Percentiles rank a stretch among this genome's conserved stretches.
Conservation (phyloP, 2,329 filamentous ascomycete genomes). For the Neophaeococcomyces aloes region DNA sequence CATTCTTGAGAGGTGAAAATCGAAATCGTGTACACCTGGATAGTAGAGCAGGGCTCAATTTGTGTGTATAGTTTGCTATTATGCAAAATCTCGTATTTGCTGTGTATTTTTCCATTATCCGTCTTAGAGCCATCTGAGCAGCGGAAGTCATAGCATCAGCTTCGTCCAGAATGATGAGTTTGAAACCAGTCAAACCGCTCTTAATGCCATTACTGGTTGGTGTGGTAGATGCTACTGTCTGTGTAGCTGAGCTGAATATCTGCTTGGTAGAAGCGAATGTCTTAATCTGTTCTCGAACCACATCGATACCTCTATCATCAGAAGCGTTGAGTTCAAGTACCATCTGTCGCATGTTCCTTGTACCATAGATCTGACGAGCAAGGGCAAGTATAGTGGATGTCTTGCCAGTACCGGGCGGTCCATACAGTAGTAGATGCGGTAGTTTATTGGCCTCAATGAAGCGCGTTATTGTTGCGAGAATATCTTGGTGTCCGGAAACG, state of each 20-base stretch:
- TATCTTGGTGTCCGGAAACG: conserved; percentile 94
- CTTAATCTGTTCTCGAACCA: conserved; percentile 98
- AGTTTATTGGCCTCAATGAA: conserved; percentile 91
- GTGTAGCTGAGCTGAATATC: conserved; percentile 63
- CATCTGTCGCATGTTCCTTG: conserved; percentile 92
- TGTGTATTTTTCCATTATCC: conserved; percentile 99
- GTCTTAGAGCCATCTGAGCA: conserved; percentile 88
- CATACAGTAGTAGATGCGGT: conserved; percentile 92
- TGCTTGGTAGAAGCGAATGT: conserved; percentile 88
- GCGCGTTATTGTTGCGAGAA: conserved; percentile 93
- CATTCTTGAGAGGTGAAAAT: conserved; percentile 85
- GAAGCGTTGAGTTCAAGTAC: conserved; percentile 95
- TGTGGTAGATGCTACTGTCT: conserved; percentile 34
- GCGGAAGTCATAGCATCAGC: conserved; percentile 99
- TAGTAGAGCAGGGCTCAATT: conserved; percentile 82
- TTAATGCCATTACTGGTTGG: no score
- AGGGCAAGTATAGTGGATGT: conserved; percentile 93
- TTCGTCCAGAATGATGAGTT: conserved; percentile 95
- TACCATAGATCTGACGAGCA: conserved; percentile 83
- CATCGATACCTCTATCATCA: conserved; percentile 94
- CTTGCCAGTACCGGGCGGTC: conserved; percentile 92
- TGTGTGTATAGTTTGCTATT: conserved; percentile 98
- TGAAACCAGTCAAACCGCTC: conserved; percentile 60
- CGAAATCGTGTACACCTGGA: conserved; percentile 91
- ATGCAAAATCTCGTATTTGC: conserved; percentile 96